Evolutionary conservation across 2,329 filamentous ascomycete genomes (phyloP).

Genomic region (Zopfia rhizophila): DNA sequence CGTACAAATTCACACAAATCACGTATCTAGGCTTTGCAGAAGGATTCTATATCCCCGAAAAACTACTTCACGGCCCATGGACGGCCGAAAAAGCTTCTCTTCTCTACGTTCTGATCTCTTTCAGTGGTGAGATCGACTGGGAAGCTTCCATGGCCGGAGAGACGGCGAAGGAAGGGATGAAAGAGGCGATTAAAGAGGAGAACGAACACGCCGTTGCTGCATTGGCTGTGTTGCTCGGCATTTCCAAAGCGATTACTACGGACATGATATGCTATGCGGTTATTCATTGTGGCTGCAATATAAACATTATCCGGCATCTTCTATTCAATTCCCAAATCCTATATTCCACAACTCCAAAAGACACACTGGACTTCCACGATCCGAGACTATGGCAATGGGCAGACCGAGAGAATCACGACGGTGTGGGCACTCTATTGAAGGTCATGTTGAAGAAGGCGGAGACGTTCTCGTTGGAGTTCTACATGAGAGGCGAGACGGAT

Average conservation of each 20-base stretch:
- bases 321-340: conserved; percentile 49
- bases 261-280: conserved; percentile 42
- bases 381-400: conserved; percentile 42
- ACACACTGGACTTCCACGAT: conserved; percentile 44
- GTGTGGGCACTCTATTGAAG: conserved; percentile 38
- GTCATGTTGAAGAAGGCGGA: conserved; percentile 43
- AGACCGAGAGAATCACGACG: background rate
- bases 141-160: conserved; percentile 46
- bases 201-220: conserved; percentile 46
- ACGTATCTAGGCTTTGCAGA: conserved; percentile 44
- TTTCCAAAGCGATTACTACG: conserved; percentile 41
- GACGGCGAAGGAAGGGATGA: conserved; percentile 43
- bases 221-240: conserved; percentile 43
- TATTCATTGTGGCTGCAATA: conserved; percentile 38
- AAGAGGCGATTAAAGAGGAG: conserved; percentile 36
- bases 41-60: conserved; percentile 45
- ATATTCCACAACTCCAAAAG: conserved; percentile 24
- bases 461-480: conserved; percentile 46
- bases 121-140: conserved; percentile 49
- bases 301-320: conserved; percentile 43
- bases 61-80: conserved; percentile 49
- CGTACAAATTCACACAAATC: conserved; percentile 43
- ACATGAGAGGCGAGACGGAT: conserved; percentile 39
- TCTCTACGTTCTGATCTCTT: conserved; percentile 46
- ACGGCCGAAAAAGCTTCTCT: conserved; percentile 39